These are phyloP conservation scores for Nevesoporus exiguus DNA, from an alignment of 768 basidiomycete genomes.

Conservation along the genomic window DNA sequence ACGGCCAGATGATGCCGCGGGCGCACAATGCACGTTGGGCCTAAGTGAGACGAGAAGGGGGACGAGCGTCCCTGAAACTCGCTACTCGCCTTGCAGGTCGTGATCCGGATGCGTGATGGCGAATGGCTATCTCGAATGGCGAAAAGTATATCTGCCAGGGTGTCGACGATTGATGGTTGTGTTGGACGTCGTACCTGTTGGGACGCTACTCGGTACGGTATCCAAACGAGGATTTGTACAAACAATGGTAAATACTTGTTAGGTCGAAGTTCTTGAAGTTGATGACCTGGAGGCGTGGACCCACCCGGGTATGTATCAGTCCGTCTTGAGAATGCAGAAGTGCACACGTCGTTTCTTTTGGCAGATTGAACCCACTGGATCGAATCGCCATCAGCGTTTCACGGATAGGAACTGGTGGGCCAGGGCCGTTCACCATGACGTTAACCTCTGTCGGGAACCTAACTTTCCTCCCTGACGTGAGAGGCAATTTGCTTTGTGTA, in stretches of 20 bases:
- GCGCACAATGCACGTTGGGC: not conserved
- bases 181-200: not conserved
- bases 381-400: slow-evolving; percentile 9
- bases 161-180: not conserved
- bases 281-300: not conserved
- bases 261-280: too few species aligned
- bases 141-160: slow-evolving; percentile 1
- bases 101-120: slow-evolving; percentile 9
- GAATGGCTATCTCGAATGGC: not conserved
- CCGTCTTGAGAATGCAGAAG: not conserved
- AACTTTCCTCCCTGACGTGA: slow-evolving; percentile 7
- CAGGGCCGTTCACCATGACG: slow-evolving; percentile 16
- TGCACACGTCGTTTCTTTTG: not conserved
- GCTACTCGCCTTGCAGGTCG: not conserved
- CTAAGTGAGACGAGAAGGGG: not conserved
- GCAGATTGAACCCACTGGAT: not conserved
- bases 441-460: slow-evolving; percentile 13
- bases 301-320: not conserved
- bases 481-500: slow-evolving; percentile 6
- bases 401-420: not conserved
- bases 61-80: slow-evolving; percentile 8
- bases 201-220: not conserved
- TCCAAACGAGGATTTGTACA: not conserved
- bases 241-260: slow-evolving; percentile 9
- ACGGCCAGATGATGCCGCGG: slow-evolving; percentile 7